phyloP scores from a whole-genome alignment of 2,329 filamentous ascomycete genomes.

The Curvularia sp. region DNA sequence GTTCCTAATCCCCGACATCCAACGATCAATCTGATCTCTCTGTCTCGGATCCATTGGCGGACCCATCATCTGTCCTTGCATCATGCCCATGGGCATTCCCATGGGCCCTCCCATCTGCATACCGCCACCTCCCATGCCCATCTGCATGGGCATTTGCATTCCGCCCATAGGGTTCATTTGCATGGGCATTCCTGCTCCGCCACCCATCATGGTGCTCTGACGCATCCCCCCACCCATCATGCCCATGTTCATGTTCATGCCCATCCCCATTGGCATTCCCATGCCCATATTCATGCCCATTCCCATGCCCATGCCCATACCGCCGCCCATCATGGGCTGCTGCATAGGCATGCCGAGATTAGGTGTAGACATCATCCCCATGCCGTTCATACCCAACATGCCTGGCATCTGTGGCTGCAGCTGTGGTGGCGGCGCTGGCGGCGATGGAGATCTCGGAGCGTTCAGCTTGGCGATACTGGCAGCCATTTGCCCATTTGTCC shows the following conservation, averaged over 20 bases:
- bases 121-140: constrained; percentile 10
- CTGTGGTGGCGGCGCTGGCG: neutral
- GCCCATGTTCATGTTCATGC: constrained; percentile 1
- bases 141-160: constrained; percentile 5
- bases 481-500: constrained; percentile 23
- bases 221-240: constrained; percentile 7
- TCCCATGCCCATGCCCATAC: constrained; percentile 11
- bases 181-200: constrained; percentile 9
- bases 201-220: constrained; percentile 9
- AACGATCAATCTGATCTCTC: constrained; percentile 65
- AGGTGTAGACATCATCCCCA: constrained; percentile 3
- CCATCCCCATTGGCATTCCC: constrained; percentile 13
- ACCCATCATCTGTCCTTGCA: constrained; percentile 35
- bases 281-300: constrained; percentile 11
- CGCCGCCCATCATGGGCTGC: constrained; percentile 15
- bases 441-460: neutral
- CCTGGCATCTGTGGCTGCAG: constrained; percentile 8
- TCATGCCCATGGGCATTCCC: constrained; percentile 32
- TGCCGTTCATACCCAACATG: constrained; percentile 21
- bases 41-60: constrained; percentile 56
- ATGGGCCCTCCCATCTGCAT: constrained; percentile 14
- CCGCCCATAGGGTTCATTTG: constrained; percentile 16
- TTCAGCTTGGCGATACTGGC: constrained; percentile 8
- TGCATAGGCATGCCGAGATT: neutral
- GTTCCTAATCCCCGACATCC: constrained; percentile 57